Evolutionary conservation across 306 rosid genomes (phyloP).

Genomic region (Rosa lucieae): DNA sequence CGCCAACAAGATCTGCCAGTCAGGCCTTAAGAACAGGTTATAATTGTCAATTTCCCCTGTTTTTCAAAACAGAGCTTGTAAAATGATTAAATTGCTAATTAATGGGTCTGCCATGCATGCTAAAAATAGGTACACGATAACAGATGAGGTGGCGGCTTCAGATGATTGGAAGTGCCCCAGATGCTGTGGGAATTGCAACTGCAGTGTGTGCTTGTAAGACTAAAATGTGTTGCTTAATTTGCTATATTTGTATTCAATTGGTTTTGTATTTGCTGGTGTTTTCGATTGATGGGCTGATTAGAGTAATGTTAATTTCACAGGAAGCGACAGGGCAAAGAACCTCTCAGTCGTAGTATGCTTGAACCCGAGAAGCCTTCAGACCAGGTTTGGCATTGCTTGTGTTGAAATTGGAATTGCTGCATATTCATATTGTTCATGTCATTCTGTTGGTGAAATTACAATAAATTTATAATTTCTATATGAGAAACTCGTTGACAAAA

Average conservation of each 20-base stretch:
- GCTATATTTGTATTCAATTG: background rate
- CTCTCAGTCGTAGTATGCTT: constrained; percentile 53
- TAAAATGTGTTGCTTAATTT: background rate
- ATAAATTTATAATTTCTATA: too few species aligned
- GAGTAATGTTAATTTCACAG: constrained; percentile 25
- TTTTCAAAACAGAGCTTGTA: background rate
- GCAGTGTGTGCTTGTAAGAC: constrained; percentile 68
- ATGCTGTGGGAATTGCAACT: constrained; percentile 73
- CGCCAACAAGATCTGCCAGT: background rate
- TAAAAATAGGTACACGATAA: background rate
- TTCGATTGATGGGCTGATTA: background rate
- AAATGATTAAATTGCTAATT: too few species aligned
- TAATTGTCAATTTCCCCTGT: too few species aligned
- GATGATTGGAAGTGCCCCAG: constrained; percentile 68
- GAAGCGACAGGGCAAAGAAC: constrained; percentile 61
- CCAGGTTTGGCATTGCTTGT: constrained; percentile 23
- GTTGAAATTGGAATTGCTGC: background rate
- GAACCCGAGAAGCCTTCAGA: constrained; percentile 29
- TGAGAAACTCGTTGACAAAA: too few species aligned
- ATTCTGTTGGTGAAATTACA: too few species aligned
- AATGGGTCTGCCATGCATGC: too few species aligned
- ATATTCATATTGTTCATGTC: background rate
- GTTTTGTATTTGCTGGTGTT: background rate
- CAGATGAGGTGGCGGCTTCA: background rate
- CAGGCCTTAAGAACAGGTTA: background rate